A percentile compares a stretch with the other conserved stretches of the same genome.
These are phyloP conservation scores for Hansenula lynferdii DNA, from an alignment of 1,139 yeast genomes.

Conservation along the genomic window DNA sequence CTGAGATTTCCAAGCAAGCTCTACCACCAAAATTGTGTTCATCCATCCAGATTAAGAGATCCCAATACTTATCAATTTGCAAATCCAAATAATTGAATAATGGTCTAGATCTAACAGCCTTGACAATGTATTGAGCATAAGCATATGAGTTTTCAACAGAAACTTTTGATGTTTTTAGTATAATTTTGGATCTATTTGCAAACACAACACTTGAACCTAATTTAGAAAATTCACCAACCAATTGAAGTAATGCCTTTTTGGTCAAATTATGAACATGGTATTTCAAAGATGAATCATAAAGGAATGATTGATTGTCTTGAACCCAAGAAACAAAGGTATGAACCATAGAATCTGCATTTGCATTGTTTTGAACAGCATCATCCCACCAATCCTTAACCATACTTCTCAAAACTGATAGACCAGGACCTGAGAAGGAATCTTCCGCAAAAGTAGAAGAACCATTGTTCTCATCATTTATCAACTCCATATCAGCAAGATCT, in stretches of 20 bases:
- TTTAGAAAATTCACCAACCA: constrained; percentile 73
- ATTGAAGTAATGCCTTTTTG: constrained; percentile 75
- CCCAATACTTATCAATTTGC: constrained; percentile 80
- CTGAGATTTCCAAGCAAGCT: constrained; percentile 58
- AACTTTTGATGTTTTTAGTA: constrained; percentile 70
- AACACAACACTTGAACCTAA: constrained; percentile 76
- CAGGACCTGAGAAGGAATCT: constrained; percentile 76
- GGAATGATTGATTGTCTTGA: constrained; percentile 62
- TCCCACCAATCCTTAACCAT: constrained; percentile 95
- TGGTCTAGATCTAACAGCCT: constrained; percentile 77
- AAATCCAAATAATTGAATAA: constrained; percentile 80
- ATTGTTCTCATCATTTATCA: constrained; percentile 34
- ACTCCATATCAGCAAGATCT: constrained; percentile 57
- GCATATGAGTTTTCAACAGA: constrained; percentile 89
- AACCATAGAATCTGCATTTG: constrained; percentile 81
- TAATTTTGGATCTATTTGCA: constrained; percentile 74
- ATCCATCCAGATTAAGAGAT: constrained; percentile 91
- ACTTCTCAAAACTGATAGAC: constrained; percentile 63
- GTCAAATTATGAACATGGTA: constrained; percentile 87
- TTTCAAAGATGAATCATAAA: constrained; percentile 76
- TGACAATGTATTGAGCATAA: constrained; percentile 81
- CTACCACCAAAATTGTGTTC: constrained; percentile 84
- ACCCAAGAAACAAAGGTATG: constrained; percentile 87
- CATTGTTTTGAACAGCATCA: constrained; percentile 65
- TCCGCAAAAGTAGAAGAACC: constrained; percentile 58